phyloP scores from a whole-genome alignment of 73 alveolate species.

The Blepharisma japonicum region DNA sequence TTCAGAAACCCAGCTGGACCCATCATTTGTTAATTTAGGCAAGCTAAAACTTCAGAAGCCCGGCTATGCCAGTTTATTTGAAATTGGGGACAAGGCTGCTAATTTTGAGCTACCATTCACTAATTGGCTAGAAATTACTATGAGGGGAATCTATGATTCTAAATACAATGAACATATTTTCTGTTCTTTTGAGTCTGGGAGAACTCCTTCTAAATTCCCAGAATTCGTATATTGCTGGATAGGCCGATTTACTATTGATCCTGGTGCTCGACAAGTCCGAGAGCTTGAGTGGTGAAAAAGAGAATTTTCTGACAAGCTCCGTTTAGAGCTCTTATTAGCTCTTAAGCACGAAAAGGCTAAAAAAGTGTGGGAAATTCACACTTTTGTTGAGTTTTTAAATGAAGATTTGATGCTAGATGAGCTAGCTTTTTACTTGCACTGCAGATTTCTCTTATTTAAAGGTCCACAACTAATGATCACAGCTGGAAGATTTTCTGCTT shows the following conservation, averaged over 20 bases:
- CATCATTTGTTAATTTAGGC: not conserved
- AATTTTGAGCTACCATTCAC: conserved; percentile 2
- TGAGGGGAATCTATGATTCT: conserved; percentile 74
- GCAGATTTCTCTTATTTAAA: conserved; percentile 61
- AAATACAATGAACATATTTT: conserved; percentile 67
- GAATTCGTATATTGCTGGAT: conserved; percentile 81
- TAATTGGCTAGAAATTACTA: conserved; percentile 64
- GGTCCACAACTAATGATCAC: conserved; percentile 63
- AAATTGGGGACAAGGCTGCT: not conserved
- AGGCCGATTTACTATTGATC: conserved; percentile 60
- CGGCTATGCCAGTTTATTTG: not conserved
- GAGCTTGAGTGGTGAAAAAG: conserved; percentile 58
- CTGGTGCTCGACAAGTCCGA: conserved; percentile 46
- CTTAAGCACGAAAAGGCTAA: conserved; percentile 42
- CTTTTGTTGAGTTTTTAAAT: conserved; percentile 69
- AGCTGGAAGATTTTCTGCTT: conserved; percentile 50
- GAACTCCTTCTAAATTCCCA: conserved; percentile 50
- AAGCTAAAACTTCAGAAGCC: not conserved
- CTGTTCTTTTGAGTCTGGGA: conserved; percentile 37
- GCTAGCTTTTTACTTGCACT: conserved; percentile 58
- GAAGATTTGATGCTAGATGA: conserved; percentile 72
- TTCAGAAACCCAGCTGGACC: not conserved
- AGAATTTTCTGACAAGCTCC: conserved; percentile 51
- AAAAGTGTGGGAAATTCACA: conserved; percentile 67
- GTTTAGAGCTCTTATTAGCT: conserved; percentile 61